Evolutionary conservation across 768 basidiomycete genomes (phyloP).

Genomic region (Lactarius trivialis): DNA sequence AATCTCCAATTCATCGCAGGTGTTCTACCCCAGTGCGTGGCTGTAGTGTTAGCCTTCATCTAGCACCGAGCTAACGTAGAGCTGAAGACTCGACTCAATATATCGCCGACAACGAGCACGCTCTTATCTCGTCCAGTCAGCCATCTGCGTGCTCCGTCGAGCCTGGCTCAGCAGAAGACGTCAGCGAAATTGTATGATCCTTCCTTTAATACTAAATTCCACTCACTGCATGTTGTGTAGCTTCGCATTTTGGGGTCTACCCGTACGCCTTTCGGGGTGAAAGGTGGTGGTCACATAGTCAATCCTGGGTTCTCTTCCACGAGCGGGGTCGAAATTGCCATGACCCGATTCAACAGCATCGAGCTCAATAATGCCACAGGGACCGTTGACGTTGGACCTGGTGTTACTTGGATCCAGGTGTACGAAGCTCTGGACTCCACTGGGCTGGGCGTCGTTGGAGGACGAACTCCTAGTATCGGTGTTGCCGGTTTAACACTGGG

Average conservation of each 20-base stretch:
- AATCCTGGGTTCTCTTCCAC: slow-evolving; percentile 27
- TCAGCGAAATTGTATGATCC: slow-evolving; percentile 15
- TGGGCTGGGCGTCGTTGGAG: slow-evolving; percentile 24
- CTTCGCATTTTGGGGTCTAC: slow-evolving; percentile 11
- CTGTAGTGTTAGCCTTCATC: no score
- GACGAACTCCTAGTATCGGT: slow-evolving; percentile 23
- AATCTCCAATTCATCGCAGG: no score
- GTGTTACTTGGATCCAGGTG: slow-evolving; percentile 26
- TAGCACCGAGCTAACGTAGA: no score
- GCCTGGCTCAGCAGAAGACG: slow-evolving; percentile 20
- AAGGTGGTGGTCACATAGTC: slow-evolving; percentile 21
- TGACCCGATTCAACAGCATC: slow-evolving; percentile 22
- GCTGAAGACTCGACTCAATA: no score
- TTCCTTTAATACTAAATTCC: neutral
- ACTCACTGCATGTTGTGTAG: neutral
- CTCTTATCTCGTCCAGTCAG: no score
- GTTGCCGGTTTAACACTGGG: slow-evolving; percentile 24
- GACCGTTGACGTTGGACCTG: slow-evolving; percentile 23
- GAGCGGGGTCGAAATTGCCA: slow-evolving; percentile 25
- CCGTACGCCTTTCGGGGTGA: neutral
- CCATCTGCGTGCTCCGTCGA: slow-evolving; percentile 18
- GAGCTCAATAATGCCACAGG: neutral
- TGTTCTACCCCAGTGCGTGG: no score
- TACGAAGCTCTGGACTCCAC: slow-evolving; percentile 18
- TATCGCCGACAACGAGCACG: no score